Conservation (phyloP, 1,284 basidiomycete genomes). For the Microbotryum lychnidis-dioicae region DNA sequence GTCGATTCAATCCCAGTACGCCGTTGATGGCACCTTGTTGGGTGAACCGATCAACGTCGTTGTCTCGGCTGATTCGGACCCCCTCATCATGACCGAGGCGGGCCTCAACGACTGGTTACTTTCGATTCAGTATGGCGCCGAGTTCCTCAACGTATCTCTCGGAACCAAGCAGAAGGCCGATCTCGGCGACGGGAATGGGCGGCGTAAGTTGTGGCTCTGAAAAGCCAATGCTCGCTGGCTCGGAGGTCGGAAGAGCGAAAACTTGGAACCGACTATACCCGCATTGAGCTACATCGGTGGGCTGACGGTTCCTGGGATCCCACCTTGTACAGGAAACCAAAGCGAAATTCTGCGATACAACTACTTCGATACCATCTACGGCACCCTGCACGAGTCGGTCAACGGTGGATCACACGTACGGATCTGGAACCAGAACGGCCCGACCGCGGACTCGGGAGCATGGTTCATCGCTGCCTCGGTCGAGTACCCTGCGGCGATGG, state of each 20-base stretch:
- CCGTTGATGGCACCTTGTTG: slow-evolving; percentile 34
- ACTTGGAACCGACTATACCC: too few relatives aligned
- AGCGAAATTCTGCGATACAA: slow-evolving; percentile 69
- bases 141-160: slow-evolving; percentile 67
- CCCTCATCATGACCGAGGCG: slow-evolving; percentile 57
- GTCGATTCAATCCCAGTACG: not conserved
- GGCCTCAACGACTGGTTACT: slow-evolving; percentile 35
- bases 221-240: too few relatives aligned
- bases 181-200: slow-evolving; percentile 74
- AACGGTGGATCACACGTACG: slow-evolving; percentile 82
- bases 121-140: slow-evolving; percentile 44
- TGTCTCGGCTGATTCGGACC: slow-evolving; percentile 70
- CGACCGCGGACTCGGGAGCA: slow-evolving; percentile 51
- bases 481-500: slow-evolving; percentile 29
- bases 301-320: too few relatives aligned
- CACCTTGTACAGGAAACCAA: slow-evolving; percentile 46
- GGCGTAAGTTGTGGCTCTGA: slow-evolving; percentile 44
- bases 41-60: slow-evolving; percentile 87
- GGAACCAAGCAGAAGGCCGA: slow-evolving; percentile 65
- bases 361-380: slow-evolving; percentile 64
- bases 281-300: too few relatives aligned
- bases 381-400: slow-evolving; percentile 75
- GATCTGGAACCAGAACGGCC: slow-evolving; percentile 55
- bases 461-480: slow-evolving; percentile 60
- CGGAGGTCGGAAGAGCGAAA: too few relatives aligned